Evolutionary conservation across 2,329 filamentous ascomycete genomes (phyloP).

Genomic region (Xylariaceae sp.): DNA sequence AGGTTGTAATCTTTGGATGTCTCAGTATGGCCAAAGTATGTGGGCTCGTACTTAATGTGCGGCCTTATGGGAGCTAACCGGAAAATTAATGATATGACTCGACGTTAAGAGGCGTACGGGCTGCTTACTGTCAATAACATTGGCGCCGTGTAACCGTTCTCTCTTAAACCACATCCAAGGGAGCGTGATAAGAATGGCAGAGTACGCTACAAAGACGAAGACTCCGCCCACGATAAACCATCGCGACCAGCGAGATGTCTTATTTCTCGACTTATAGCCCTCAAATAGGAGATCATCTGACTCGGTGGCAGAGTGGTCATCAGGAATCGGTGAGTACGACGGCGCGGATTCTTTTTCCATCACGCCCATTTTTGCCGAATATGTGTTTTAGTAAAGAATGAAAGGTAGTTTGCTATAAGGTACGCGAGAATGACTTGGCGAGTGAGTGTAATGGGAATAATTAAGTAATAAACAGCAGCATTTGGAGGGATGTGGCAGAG

Average conservation of each 20-base stretch:
- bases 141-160: slow-evolving; percentile 29
- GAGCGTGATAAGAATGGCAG: slow-evolving; percentile 22
- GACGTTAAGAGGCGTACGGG: not conserved
- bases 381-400: not conserved
- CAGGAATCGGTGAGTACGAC: slow-evolving; percentile 25
- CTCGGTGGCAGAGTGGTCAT: slow-evolving; percentile 26
- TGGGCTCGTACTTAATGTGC: slow-evolving; percentile 30
- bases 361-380: slow-evolving; percentile 14
- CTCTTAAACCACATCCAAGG: slow-evolving; percentile 31
- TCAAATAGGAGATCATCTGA: slow-evolving; percentile 28
- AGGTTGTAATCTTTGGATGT: slow-evolving; percentile 29
- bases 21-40: slow-evolving; percentile 28
- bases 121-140: slow-evolving; percentile 31
- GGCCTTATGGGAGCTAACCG: slow-evolving; percentile 24
- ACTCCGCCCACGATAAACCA: slow-evolving; percentile 19
- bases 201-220: slow-evolving; percentile 25
- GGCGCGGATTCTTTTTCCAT: slow-evolving; percentile 7
- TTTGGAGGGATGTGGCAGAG: not conserved
- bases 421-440: not conserved
- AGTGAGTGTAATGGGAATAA: not conserved
- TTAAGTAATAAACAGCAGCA: slow-evolving; percentile 5
- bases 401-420: not conserved
- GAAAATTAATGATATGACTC: not conserved
- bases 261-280: slow-evolving; percentile 7
- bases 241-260: slow-evolving; percentile 14